These are phyloP conservation scores for Lachnellula hyalina DNA, from an alignment of 2,329 filamentous ascomycete species.

Conservation along the genomic window DNA sequence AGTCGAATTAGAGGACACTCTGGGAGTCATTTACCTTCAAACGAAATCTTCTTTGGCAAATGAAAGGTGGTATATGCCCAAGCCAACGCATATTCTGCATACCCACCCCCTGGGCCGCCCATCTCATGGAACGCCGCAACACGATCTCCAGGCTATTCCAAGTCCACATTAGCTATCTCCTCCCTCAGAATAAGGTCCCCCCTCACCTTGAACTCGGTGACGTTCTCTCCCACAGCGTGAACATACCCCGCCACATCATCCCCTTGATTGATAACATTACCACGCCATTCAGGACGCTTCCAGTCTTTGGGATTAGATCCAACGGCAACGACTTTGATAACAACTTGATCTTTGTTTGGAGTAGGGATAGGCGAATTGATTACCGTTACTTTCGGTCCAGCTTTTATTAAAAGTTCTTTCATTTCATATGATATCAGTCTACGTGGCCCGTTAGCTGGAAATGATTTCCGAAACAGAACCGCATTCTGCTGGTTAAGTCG, in stretches of 20 bases:
- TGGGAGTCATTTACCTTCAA: slow-evolving; percentile 28
- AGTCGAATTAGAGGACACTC: too few species aligned
- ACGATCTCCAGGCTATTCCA: slow-evolving; percentile 32
- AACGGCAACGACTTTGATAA: slow-evolving; percentile 21
- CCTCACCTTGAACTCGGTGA: slow-evolving; percentile 37
- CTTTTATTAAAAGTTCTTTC: slow-evolving; percentile 15
- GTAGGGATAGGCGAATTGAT: slow-evolving; percentile 15
- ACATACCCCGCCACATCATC: slow-evolving; percentile 39
- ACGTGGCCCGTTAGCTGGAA: too few species aligned
- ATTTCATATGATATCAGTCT: not conserved
- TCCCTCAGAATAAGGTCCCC: not conserved
- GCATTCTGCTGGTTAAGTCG: too few species aligned
- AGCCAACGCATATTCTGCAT: slow-evolving; percentile 54
- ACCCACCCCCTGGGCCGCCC: slow-evolving; percentile 43
- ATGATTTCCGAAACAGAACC: too few species aligned
- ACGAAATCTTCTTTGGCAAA: slow-evolving; percentile 9
- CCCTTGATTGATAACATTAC: slow-evolving; percentile 33
- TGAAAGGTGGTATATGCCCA: slow-evolving; percentile 48
- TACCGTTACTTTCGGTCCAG: slow-evolving; percentile 10
- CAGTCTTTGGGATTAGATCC: slow-evolving; percentile 22
- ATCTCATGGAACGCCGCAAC: slow-evolving; percentile 46
- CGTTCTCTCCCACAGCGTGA: slow-evolving; percentile 40
- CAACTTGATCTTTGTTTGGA: slow-evolving; percentile 16
- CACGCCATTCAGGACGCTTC: slow-evolving; percentile 1
- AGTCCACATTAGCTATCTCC: too few species aligned